Evolutionary conservation across 1,284 basidiomycete species (phyloP), one percentile per base, ranked within the genome.

Genomic region (Cutaneotrichosporon sp.): DNA sequence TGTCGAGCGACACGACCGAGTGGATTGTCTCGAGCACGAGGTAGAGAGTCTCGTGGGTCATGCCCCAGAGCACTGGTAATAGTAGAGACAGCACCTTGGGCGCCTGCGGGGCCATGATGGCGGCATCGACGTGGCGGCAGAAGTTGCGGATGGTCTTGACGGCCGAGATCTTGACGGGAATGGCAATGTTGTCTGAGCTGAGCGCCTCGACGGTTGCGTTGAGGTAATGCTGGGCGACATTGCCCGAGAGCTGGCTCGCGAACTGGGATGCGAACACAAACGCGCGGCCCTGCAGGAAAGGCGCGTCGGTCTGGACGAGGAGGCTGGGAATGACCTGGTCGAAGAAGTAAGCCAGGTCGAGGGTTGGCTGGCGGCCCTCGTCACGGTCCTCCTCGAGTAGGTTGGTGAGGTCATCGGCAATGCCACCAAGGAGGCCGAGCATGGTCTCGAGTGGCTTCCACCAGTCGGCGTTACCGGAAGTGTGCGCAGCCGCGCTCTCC

Each of bases 261-360:
- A 88, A 97, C 76, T 95, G 90, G 72, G 91, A 93, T 0, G 93
- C 92, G 73, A 98, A 96, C 47, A 98, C 91, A 68, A 98, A 97
- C 2, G 89, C 90, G 62, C 96, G 86, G 10, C 96, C 97, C 80
- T 97, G 94, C 56, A 99, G 81, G 85, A 97, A 97, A 0, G 92
- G 90, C 60, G 84, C 85, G 16, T 90, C 92, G 92, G 70, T 65
- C 56, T 74, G 69, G 16, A 65, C 63, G 22, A 98, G 83, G 52
- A 92, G 83, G 18, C 88, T 86, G 6, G 93, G 91, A 47, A 98
- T 86, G 60, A 96, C 86, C 66, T 88, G 85, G 22, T 87, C 82
- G 60, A 98, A 88, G 46, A 97, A 81, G 61, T 83, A 83, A 61
- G 88, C 87, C 30, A 97, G 85, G 73, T 96, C 88, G 58, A 97